phyloP scores from a whole-genome alignment of 306 rosid genomes.

The Trichosanthes cucumerina region DNA sequence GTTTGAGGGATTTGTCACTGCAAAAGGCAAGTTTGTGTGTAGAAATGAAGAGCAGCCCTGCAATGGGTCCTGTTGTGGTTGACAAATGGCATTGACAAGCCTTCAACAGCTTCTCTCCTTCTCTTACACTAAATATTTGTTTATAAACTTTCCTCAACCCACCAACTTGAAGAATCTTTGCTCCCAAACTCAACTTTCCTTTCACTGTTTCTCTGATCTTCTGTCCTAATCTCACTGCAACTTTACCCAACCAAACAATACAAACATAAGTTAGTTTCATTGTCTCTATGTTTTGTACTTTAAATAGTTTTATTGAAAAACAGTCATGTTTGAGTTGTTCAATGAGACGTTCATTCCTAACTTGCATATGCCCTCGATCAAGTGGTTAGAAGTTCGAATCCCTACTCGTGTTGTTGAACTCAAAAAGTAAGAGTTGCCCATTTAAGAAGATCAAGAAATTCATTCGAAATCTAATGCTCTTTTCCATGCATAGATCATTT shows the following conservation, averaged over 20 bases:
- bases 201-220: slow-evolving; percentile 71
- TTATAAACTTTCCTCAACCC: slow-evolving; percentile 54
- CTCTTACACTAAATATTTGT: slow-evolving; percentile 40
- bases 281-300: not conserved
- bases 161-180: slow-evolving; percentile 64
- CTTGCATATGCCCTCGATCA: not conserved
- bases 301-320: not conserved
- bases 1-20: slow-evolving; percentile 65
- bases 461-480: not conserved
- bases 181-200: slow-evolving; percentile 75
- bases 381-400: not conserved
- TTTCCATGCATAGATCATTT: not conserved
- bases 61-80: slow-evolving; percentile 75
- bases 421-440: not conserved
- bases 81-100: slow-evolving; percentile 67
- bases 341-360: not conserved
- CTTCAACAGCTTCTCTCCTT: slow-evolving; percentile 61
- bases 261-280: not conserved
- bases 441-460: not conserved
- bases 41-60: slow-evolving; percentile 81
- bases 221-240: slow-evolving; percentile 11
- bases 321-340: not conserved
- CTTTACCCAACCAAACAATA: not conserved
- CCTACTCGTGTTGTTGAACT: not conserved
- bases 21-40: slow-evolving; percentile 64